Evolutionary conservation across 306 rosid species (phyloP).

Genomic region (Astragalus glycyphyllos): DNA sequence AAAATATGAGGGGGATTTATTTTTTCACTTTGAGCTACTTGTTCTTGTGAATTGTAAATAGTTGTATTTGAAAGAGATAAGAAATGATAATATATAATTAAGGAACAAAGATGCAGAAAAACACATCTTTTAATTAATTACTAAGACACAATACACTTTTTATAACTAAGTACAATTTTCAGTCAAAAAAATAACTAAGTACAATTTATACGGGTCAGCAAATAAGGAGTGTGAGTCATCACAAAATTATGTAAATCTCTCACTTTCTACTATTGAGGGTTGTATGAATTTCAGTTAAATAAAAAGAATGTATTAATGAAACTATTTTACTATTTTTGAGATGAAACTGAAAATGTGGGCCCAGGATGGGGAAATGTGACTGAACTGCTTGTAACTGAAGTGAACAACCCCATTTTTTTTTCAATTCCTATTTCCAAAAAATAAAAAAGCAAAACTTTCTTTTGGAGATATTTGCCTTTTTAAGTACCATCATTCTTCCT

Average conservation of each 20-base stretch:
- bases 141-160: background rate
- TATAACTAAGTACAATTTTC: too few relatives aligned
- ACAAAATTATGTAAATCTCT: background rate
- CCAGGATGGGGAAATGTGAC: constrained; percentile 22
- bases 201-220: background rate
- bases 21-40: background rate
- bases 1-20: background rate
- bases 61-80: background rate
- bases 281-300: background rate
- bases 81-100: background rate
- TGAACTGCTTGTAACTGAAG: constrained; percentile 44
- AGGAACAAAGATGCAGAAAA: too few relatives aligned
- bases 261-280: background rate
- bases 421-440: constrained; percentile 25
- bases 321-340: background rate
- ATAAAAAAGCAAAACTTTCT: background rate
- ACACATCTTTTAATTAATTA: too few relatives aligned
- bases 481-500: constrained; percentile 36
- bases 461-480: constrained; percentile 37
- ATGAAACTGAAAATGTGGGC: constrained; percentile 40
- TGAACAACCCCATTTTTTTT: constrained; percentile 32
- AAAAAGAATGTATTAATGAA: background rate
- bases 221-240: background rate
- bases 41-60: background rate
- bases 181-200: background rate